A percentile compares a stretch with the other conserved stretches of the same genome.
Conservation (phyloP, 2,329 filamentous ascomycete species). For the Exophiala spinifera region DNA sequence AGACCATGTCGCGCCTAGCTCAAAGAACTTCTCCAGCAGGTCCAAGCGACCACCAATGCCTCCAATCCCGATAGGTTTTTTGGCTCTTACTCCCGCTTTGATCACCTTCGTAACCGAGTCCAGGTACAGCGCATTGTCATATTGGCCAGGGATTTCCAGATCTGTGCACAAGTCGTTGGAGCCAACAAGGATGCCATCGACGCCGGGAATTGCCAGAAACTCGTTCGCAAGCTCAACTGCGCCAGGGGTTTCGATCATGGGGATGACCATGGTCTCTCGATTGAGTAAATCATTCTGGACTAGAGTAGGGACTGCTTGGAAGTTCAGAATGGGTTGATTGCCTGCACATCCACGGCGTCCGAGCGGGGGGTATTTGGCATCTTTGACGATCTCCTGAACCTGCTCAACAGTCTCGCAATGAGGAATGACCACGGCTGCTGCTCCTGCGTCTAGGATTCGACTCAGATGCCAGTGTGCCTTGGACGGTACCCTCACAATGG, state of each 20-base stretch:
- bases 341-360: constrained; percentile 39
- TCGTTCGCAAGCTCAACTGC: constrained; percentile 42
- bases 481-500: constrained; percentile 43
- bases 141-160: constrained; percentile 44
- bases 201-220: constrained; percentile 41
- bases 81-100: constrained; percentile 38
- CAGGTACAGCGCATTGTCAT: constrained; percentile 35
- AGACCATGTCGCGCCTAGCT: constrained; percentile 40
- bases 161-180: constrained; percentile 46
- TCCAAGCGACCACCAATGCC: constrained; percentile 43
- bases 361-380: constrained; percentile 40
- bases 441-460: constrained; percentile 42
- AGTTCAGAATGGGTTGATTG: constrained; percentile 38
- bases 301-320: constrained; percentile 34
- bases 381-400: constrained; percentile 36
- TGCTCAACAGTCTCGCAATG: constrained; percentile 41
- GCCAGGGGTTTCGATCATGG: constrained; percentile 44
- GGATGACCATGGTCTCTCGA: constrained; percentile 39
- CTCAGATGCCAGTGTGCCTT: constrained; percentile 41
- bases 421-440: constrained; percentile 42
- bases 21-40: constrained; percentile 42
- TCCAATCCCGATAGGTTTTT: constrained; percentile 43
- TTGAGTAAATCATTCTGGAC: constrained; percentile 38
- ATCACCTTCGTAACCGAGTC: constrained; percentile 37
- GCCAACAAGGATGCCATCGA: constrained; percentile 45